Evolutionary conservation across 2,329 filamentous ascomycete species (phyloP).

Genomic region (Venturia nashicola): DNA sequence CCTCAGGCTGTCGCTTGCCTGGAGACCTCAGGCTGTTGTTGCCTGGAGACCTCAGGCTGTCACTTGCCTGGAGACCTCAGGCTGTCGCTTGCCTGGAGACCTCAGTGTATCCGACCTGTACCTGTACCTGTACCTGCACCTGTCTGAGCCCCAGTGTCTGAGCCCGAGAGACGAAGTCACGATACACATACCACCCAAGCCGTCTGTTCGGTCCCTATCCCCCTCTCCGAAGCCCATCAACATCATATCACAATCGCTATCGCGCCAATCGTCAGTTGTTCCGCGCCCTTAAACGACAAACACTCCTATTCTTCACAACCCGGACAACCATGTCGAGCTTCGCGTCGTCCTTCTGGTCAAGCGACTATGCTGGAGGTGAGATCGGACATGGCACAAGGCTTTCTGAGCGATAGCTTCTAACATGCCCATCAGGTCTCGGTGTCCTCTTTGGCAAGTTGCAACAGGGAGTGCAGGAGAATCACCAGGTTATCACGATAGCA

Average conservation of each 20-base stretch:
- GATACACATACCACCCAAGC: not conserved
- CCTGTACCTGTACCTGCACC: too few species aligned
- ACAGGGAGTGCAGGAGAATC: slow-evolving; percentile 89
- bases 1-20: not conserved
- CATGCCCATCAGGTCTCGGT: slow-evolving; percentile 48
- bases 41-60: not conserved
- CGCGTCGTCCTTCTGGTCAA: slow-evolving; percentile 94
- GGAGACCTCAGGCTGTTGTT: not conserved
- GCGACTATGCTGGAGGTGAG: slow-evolving; percentile 87
- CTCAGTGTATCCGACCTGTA: too few species aligned
- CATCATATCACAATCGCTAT: not conserved
- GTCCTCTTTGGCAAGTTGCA: slow-evolving; percentile 95
- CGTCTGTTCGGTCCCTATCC: not conserved
- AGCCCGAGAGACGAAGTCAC: not conserved
- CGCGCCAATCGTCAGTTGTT: not conserved
- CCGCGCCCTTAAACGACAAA: not conserved
- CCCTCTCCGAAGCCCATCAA: not conserved
- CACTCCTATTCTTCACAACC: not conserved
- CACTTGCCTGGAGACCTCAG: not conserved
- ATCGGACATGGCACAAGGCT: slow-evolving; percentile 11
- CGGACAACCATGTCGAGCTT: slow-evolving; percentile 64
- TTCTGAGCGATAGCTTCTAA: slow-evolving; percentile 8
- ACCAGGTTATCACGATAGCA: slow-evolving; percentile 83
- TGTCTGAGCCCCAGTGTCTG: not conserved
- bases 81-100: not conserved